Percentiles rank a stretch among this genome's conserved stretches.
Conservation (phyloP, 1,284 basidiomycete species). For the Bondarzewia mesenterica region DNA sequence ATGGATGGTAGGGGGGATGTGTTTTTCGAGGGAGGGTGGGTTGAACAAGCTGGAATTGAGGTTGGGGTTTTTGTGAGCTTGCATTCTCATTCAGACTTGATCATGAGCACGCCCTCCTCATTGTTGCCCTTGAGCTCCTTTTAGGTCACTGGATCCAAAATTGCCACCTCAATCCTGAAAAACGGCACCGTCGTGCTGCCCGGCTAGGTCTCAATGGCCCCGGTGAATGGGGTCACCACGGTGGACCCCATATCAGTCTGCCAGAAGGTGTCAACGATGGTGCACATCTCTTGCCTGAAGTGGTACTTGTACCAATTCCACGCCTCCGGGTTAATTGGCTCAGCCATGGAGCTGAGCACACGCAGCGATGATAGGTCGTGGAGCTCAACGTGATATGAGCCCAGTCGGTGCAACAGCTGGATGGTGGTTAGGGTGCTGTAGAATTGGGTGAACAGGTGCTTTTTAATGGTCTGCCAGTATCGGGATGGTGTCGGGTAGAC, state of each 20-base stretch:
- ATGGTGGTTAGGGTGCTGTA: constrained; percentile 94
- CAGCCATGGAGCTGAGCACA: constrained; percentile 90
- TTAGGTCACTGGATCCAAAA: constrained; percentile 84
- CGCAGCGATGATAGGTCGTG: constrained; percentile 83
- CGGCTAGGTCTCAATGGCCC: constrained; percentile 93
- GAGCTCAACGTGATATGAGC: constrained; percentile 79
- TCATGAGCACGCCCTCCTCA: constrained; percentile 87
- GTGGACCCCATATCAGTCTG: constrained; percentile 98
- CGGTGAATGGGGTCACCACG: constrained; percentile 91
- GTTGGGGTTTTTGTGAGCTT: no score
- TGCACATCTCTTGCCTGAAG: constrained; percentile 84
- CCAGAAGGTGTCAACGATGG: constrained; percentile 95
- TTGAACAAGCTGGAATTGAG: no score
- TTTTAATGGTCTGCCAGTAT: constrained; percentile 95
- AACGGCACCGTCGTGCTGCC: constrained; percentile 96
- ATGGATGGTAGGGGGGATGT: no score
- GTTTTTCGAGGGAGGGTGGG: no score
- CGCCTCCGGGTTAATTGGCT: constrained; percentile 98
- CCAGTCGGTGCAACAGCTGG: constrained; percentile 83
- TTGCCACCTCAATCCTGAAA: constrained; percentile 89
- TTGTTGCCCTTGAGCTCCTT: constrained; percentile 73
- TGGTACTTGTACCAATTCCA: constrained; percentile 99
- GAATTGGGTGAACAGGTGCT: constrained; percentile 91
- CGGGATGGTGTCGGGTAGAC: constrained; percentile 94
- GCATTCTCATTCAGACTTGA: no score